Evolutionary conservation across 305 asterid species (phyloP).

Genomic region (Fraxinus velutina): DNA sequence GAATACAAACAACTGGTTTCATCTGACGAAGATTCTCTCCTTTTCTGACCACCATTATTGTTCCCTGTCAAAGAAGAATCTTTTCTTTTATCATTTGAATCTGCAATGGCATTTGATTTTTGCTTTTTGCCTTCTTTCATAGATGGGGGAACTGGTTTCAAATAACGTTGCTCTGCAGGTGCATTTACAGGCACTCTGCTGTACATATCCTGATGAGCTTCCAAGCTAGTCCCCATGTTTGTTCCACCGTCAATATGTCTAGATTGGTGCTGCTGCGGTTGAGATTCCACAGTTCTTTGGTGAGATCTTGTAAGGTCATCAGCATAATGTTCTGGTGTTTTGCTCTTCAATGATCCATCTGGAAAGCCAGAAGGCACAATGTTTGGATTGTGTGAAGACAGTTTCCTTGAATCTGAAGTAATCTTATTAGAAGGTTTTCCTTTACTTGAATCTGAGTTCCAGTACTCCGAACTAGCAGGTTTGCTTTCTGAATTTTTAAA

Average conservation of each 20-base stretch:
- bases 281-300: slow-evolving; percentile 42
- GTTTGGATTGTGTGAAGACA: slow-evolving; percentile 45
- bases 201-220: slow-evolving; percentile 42
- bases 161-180: slow-evolving; percentile 46
- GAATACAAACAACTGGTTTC: slow-evolving; percentile 56
- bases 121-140: slow-evolving; percentile 59
- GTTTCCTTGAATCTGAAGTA: slow-evolving; percentile 42
- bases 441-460: slow-evolving; percentile 57
- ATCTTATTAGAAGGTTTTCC: slow-evolving; percentile 49
- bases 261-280: slow-evolving; percentile 40
- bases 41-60: slow-evolving; percentile 47
- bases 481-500: slow-evolving; percentile 51
- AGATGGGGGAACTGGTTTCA: slow-evolving; percentile 38
- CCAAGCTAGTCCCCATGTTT: slow-evolving; percentile 38
- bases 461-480: slow-evolving; percentile 42
- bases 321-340: slow-evolving; percentile 40
- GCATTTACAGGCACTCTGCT: slow-evolving; percentile 41
- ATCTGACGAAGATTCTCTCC: slow-evolving; percentile 62
- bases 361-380: slow-evolving; percentile 36
- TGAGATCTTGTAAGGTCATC: slow-evolving; percentile 55
- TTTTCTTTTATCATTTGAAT: slow-evolving; percentile 50
- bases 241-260: slow-evolving; percentile 43
- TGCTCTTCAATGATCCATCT: slow-evolving; percentile 55
- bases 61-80: slow-evolving; percentile 56
- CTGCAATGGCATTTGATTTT: slow-evolving; percentile 44